phyloP scores from a whole-genome alignment of 495 filamentous ascomycete species.

The Astrothelium subdiscretum region DNA sequence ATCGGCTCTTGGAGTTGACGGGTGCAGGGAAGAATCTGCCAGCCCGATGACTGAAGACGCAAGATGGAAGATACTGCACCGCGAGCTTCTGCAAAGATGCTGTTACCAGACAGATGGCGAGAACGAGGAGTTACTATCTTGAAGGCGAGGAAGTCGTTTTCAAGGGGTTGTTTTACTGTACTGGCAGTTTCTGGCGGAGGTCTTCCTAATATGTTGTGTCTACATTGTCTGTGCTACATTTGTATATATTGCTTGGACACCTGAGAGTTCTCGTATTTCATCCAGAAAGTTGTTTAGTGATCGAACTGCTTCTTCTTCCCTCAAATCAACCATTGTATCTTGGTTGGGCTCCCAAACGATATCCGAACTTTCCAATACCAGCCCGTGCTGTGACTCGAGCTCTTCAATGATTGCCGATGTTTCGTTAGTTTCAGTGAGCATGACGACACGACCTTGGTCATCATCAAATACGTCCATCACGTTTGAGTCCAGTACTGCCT shows the following conservation, averaged over 20 bases:
- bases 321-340: slow-evolving; percentile 56
- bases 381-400: slow-evolving; percentile 42
- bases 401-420: slow-evolving; percentile 54
- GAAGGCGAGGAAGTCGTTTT: not conserved
- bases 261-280: slow-evolving; percentile 34
- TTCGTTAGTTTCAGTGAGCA: slow-evolving; percentile 62
- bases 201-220: slow-evolving; percentile 18
- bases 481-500: slow-evolving; percentile 75
- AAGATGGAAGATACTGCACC: too few species aligned
- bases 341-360: slow-evolving; percentile 79
- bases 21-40: too few species aligned
- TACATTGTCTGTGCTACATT: slow-evolving; percentile 18
- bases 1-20: too few species aligned
- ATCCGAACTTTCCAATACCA: slow-evolving; percentile 57
- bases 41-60: too few species aligned
- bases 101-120: not conserved
- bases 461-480: slow-evolving; percentile 68
- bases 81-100: too few species aligned
- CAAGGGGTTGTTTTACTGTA: not conserved
- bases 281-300: slow-evolving; percentile 40
- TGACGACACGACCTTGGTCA: slow-evolving; percentile 54
- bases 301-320: slow-evolving; percentile 33
- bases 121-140: not conserved
- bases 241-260: slow-evolving; percentile 27
- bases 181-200: not conserved